These are phyloP conservation scores for Phytophthora pini DNA, from an alignment of 352 stramenopile genomes.

Conservation along the genomic window DNA sequence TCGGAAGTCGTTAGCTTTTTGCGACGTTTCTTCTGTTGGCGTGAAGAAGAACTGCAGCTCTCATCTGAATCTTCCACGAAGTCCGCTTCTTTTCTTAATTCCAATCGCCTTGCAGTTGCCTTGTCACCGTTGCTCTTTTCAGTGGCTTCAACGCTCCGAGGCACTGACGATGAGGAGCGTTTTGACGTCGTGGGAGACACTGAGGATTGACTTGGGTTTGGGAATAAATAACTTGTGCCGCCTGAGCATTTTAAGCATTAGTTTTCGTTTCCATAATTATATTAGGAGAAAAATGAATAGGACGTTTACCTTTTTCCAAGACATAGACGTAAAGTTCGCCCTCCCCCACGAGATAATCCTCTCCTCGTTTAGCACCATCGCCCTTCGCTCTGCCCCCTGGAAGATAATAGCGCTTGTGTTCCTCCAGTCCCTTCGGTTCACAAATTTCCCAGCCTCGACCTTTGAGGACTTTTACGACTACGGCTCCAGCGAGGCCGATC, in stretches of 20 bases:
- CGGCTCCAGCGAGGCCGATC: slow-evolving; percentile 13
- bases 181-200: not conserved
- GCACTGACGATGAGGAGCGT: not conserved
- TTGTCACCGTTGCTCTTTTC: not conserved
- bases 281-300: not conserved
- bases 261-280: not conserved
- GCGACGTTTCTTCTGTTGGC: slow-evolving; percentile 11
- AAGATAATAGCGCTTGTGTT: slow-evolving; percentile 15
- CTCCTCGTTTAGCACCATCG: not conserved
- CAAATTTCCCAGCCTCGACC: slow-evolving; percentile 14
- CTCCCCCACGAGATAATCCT: slow-evolving; percentile 10
- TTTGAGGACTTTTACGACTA: slow-evolving; percentile 21
- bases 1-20: not conserved
- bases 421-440: slow-evolving; percentile 14
- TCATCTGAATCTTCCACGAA: slow-evolving; percentile 12
- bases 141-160: not conserved
- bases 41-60: not conserved
- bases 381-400: slow-evolving; percentile 13
- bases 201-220: not conserved
- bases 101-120: not conserved
- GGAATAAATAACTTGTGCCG: slow-evolving; percentile 5
- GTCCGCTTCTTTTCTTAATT: slow-evolving; percentile 12
- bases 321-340: slow-evolving; percentile 19
- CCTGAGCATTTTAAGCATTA: not conserved
- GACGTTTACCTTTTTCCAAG: slow-evolving; percentile 6